Evolutionary conservation across 139 green algal species (phyloP), one percentile per base, ranked within the genome.

Genomic region (Chlorella sp.): DNA sequence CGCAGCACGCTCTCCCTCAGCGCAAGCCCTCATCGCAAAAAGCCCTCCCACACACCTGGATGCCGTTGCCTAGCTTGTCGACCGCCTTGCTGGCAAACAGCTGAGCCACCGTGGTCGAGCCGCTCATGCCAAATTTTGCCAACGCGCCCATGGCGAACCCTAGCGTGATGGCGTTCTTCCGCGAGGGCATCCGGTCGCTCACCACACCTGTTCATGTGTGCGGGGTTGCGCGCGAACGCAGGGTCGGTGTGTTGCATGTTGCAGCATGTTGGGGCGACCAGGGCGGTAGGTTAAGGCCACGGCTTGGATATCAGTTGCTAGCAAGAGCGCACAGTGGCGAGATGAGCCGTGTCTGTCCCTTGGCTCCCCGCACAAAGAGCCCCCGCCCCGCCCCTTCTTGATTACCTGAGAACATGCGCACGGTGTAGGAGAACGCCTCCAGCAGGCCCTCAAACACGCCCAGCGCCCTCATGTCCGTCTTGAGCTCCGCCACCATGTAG

Each of bases 391-490:
- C 42, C 42, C 42, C 42, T 17, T 26, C 67, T 22, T 2, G 1
- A 65, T 3, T 71, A 76, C 77, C 78, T 66, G 72, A 80, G 77
- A 85, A 84, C 84, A 89, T 89, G 69, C 84, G 84, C 51, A 89
- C 81, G 2, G 86, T 69, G 75, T 89, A 89, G 33, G 77, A 85
- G 26, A 89, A 86, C 5, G 84, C 84, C 80, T 89, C 84, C 65
- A 89, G 51, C 36, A 87, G 55, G 14, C 84, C 84, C 75, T 89
- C 84, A 76, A 89, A 89, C 77, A 87, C 80, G 67, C 84, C 84
- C 79, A 89, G 84, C 33, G 65, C 80, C 1, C 67, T 36, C 81
- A 89, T 87, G 2, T 63, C 79, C 80, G 87, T 87, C 66, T 87
- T 87, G 2, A 89, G 74, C 77, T 89, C 84, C 1, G 78, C 78